Conservation (phyloP, 345 rosid species). For the Brassica rapa region DNA sequence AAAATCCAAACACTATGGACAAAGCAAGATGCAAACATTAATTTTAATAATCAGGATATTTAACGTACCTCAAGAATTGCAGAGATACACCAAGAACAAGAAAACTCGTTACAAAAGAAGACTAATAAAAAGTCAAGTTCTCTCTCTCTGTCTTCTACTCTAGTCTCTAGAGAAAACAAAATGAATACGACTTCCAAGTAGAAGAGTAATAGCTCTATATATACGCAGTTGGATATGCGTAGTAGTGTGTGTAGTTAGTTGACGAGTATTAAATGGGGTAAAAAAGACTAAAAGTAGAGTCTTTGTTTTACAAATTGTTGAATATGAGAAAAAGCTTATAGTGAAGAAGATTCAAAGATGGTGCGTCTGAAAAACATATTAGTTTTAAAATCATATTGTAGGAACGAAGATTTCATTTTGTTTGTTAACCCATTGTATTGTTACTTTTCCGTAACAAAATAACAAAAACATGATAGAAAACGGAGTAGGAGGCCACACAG, state of each 20-base stretch:
- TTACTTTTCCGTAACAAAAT: not conserved
- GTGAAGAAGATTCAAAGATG: slow-evolving; percentile 42
- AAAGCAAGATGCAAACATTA: not conserved
- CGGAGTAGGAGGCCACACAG: not conserved
- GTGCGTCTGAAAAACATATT: slow-evolving; percentile 16
- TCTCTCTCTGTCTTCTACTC: not conserved
- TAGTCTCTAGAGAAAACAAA: slow-evolving; percentile 1
- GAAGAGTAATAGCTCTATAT: slow-evolving; percentile 12
- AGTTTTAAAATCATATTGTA: not conserved
- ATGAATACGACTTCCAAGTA: slow-evolving; percentile 10
- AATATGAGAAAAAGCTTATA: slow-evolving; percentile 19
- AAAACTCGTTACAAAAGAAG: slow-evolving; percentile 16
- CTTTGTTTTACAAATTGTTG: slow-evolving; percentile 18
- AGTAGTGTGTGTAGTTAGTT: slow-evolving; percentile 27
- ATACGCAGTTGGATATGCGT: slow-evolving; percentile 10
- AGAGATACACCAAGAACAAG: slow-evolving; percentile 15
- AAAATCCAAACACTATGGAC: not conserved
- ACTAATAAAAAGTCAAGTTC: slow-evolving; percentile 20
- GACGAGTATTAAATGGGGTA: slow-evolving; percentile 23
- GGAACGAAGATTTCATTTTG: not conserved
- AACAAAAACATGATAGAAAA: not conserved
- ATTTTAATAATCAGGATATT: not conserved
- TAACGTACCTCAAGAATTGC: slow-evolving; percentile 30
- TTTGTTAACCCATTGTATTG: not conserved
- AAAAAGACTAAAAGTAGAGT: not conserved